A percentile compares a stretch with the other conserved stretches of the same genome.
These are phyloP conservation scores for Nakazawaea ambrosiae DNA, from an alignment of 805 yeast genomes.

Conservation along the genomic window DNA sequence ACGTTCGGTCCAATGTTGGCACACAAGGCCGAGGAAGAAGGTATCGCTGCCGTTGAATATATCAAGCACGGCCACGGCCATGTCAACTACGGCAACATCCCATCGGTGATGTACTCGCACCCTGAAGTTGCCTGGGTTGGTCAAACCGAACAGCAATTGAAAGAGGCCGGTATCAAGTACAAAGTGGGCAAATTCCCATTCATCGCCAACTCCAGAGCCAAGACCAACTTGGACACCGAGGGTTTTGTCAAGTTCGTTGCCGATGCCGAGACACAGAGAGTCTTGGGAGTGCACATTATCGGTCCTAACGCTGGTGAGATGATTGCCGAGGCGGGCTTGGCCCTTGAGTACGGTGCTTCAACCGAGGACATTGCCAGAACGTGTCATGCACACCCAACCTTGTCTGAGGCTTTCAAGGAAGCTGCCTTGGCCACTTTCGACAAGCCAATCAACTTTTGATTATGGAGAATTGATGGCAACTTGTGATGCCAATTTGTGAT, in stretches of 20 bases:
- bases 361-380: conserved; percentile 97
- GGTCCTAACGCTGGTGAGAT: conserved; percentile 99
- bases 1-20: conserved; percentile 99
- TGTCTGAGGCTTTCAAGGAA: conserved; percentile 97
- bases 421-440: conserved; percentile 90
- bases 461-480: no score
- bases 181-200: conserved; percentile 98
- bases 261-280: conserved; percentile 95
- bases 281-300: conserved; percentile 92
- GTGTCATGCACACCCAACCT: conserved; percentile 98
- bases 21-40: conserved; percentile 99
- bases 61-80: conserved; percentile 93
- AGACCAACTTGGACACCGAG: conserved; percentile 94
- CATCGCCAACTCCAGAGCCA: conserved; percentile 98
- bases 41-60: conserved; percentile 96
- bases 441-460: conserved; percentile 82
- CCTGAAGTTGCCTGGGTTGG: conserved; percentile 99
- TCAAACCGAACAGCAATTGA: conserved; percentile 88
- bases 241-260: conserved; percentile 95
- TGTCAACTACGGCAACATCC: conserved; percentile 96
- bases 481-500: no score
- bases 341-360: conserved; percentile 97
- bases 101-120: conserved; percentile 98
- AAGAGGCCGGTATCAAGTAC: conserved; percentile 86
- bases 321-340: conserved; percentile 98